These are phyloP conservation scores for Cutaneotrichosporon sp. DNA, from an alignment of 1,284 basidiomycete genomes.

Conservation along the genomic window DNA sequence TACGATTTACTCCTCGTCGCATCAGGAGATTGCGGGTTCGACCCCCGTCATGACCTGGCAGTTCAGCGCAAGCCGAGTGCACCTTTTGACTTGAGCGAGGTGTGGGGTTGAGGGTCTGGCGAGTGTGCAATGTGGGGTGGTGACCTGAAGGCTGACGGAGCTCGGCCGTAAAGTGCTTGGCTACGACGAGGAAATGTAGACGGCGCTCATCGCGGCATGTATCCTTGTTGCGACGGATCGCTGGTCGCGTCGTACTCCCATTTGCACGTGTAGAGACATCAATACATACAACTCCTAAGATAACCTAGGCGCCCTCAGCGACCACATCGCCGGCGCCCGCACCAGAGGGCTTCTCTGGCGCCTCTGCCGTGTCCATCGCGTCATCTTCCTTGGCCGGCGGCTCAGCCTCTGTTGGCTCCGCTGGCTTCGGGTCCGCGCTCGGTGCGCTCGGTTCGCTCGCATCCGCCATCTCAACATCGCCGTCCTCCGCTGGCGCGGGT, in stretches of 20 bases:
- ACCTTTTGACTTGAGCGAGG: not conserved
- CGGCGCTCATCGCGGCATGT: too few relatives aligned
- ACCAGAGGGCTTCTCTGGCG: slow-evolving; percentile 9
- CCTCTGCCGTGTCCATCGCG: not conserved
- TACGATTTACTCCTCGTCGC: slow-evolving; percentile 1
- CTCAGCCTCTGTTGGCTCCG: slow-evolving; percentile 4
- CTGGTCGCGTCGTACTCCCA: too few relatives aligned
- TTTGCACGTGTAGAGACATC: too few relatives aligned
- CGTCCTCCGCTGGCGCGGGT: slow-evolving; percentile 1
- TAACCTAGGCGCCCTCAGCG: slow-evolving; percentile 27
- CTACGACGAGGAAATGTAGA: too few relatives aligned
- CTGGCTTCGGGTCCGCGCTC: not conserved
- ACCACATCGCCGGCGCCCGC: slow-evolving; percentile 28
- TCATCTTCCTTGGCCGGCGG: not conserved
- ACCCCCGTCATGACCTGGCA: not conserved
- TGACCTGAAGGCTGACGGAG: not conserved
- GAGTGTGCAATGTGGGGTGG: not conserved
- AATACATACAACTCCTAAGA: slow-evolving; percentile 3
- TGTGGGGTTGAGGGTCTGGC: not conserved
- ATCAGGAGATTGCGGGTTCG: not conserved
- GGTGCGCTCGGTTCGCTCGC: too few relatives aligned
- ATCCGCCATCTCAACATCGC: slow-evolving; percentile 26
- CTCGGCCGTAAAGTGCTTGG: too few relatives aligned
- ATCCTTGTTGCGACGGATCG: too few relatives aligned
- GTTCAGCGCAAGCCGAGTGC: not conserved